Evolutionary conservation across 139 green algal species (phyloP).

Genomic region (Coccomyxa sp.): DNA sequence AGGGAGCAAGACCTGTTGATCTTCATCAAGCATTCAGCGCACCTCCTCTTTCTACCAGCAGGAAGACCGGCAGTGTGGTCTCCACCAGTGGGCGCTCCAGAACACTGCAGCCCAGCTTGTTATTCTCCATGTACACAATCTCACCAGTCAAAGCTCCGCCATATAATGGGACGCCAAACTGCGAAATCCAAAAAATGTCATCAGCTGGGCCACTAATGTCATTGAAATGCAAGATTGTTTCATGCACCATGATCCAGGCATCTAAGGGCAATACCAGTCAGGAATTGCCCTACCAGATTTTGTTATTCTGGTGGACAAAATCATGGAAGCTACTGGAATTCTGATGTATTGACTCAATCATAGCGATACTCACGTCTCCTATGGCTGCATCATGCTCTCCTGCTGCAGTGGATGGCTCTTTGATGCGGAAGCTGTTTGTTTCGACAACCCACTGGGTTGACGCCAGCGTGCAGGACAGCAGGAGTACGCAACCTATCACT

Average conservation of each 20-base stretch:
- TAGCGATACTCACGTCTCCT: slow-evolving; percentile 31
- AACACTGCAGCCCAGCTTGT: slow-evolving; percentile 34
- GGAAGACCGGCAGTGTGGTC: slow-evolving; percentile 21
- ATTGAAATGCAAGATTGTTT: not conserved
- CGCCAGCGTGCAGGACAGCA: not conserved
- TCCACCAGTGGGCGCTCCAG: not conserved
- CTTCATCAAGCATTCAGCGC: not conserved
- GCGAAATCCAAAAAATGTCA: not conserved
- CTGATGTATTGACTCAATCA: not conserved
- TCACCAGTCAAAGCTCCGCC: slow-evolving; percentile 48
- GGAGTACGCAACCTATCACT: not conserved
- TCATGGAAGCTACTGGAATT: not conserved
- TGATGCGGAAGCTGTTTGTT: slow-evolving; percentile 42
- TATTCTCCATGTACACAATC: slow-evolving; percentile 31
- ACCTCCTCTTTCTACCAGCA: slow-evolving; percentile 45
- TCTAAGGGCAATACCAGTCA: not conserved
- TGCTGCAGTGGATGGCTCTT: slow-evolving; percentile 23
- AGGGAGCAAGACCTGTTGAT: too few species aligned
- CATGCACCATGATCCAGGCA: not conserved
- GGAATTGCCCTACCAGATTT: not conserved
- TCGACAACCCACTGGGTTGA: slow-evolving; percentile 41
- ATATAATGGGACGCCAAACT: slow-evolving; percentile 71
- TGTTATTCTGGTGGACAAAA: not conserved
- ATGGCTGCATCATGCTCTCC: slow-evolving; percentile 50
- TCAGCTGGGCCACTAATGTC: not conserved